Evolutionary conservation across 495 filamentous ascomycete species (phyloP), one percentile per base, ranked within the genome.

Genomic region (Evernia prunastri): DNA sequence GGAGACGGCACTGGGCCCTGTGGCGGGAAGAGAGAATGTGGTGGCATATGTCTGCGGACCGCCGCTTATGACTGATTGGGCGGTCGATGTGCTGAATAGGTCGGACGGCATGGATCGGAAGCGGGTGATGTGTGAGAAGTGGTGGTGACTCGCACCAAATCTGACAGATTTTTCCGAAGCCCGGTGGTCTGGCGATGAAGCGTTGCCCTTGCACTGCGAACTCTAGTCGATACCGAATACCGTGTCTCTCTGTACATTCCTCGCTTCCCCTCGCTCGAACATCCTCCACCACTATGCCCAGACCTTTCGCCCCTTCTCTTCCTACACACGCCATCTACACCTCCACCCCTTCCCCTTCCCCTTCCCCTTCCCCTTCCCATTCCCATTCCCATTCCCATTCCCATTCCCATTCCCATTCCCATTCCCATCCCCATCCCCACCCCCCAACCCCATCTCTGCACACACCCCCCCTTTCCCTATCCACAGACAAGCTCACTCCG

Each of bases 31-130:
- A 40, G 63, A 71, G 10, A 66, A 73, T 0, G 81, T 85, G 3
- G 84, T 90, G 1, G 85, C 82, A 43, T 96, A 93, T 70, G 79
- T 96, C 0, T 95, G 91, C 70, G 90, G 91, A 10, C 86, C 89
- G 20, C 87, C 87, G 23, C 60, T 61, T 12, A 94, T 95, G 90
- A 93, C 89, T 4, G 91, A 95, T 74, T 81, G 86, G 61, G 81
- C 91, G 66, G 89, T 92, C 0, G 77, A 77, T n/a, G 74, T 76
- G 20, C 71, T 85, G 3, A 68, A 72, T 4, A 66, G 64, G 1
- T 77, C 83, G 23, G 70, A 85, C 33, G 84, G 81, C 7, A 82
- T 89, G 72, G 75, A 78, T 18, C 56, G 73, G 40, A 72, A 82
- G 37, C 78, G 82, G 27, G 87, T 95, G 0, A 73, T 92, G 42